phyloP scores from a whole-genome alignment of 1,139 yeast species.

The Suhomyces chickasaworum region DNA sequence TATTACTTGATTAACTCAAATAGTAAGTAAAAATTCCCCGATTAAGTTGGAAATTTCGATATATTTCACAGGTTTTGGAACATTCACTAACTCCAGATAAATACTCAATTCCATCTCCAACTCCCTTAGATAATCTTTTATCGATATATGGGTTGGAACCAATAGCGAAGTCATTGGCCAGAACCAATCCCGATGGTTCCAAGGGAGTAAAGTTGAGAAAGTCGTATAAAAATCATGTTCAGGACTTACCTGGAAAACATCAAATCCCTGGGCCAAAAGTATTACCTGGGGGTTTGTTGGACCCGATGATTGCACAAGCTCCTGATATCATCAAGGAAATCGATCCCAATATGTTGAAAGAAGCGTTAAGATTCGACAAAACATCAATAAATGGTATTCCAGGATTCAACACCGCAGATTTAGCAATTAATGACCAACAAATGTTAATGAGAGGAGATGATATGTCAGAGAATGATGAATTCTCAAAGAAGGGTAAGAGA shows the following conservation, averaged over 20 bases:
- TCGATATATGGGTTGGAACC: slow-evolving; percentile 65
- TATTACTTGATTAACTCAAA: slow-evolving; percentile 27
- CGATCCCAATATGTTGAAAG: slow-evolving; percentile 49
- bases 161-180: slow-evolving; percentile 77
- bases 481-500: slow-evolving; percentile 37
- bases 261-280: slow-evolving; percentile 60
- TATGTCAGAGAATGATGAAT: slow-evolving; percentile 40
- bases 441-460: slow-evolving; percentile 48
- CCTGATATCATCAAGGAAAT: slow-evolving; percentile 52
- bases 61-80: too few relatives aligned
- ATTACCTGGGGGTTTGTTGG: slow-evolving; percentile 54
- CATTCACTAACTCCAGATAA: slow-evolving; percentile 27
- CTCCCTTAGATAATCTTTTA: slow-evolving; percentile 72
- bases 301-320: slow-evolving; percentile 43
- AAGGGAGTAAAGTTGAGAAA: slow-evolving; percentile 91
- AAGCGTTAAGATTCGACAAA: slow-evolving; percentile 63
- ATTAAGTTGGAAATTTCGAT: too few relatives aligned
- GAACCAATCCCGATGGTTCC: slow-evolving; percentile 85
- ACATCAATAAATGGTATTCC: slow-evolving; percentile 75
- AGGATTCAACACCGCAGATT: slow-evolving; percentile 69
- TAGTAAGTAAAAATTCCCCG: slow-evolving; percentile 26
- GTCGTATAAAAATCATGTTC: slow-evolving; percentile 88
- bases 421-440: slow-evolving; percentile 63
- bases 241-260: slow-evolving; percentile 83
- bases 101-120: slow-evolving; percentile 57